These are phyloP conservation scores for Manihot esculenta DNA, from an alignment of 441 rosid species.

Conservation along the genomic window DNA sequence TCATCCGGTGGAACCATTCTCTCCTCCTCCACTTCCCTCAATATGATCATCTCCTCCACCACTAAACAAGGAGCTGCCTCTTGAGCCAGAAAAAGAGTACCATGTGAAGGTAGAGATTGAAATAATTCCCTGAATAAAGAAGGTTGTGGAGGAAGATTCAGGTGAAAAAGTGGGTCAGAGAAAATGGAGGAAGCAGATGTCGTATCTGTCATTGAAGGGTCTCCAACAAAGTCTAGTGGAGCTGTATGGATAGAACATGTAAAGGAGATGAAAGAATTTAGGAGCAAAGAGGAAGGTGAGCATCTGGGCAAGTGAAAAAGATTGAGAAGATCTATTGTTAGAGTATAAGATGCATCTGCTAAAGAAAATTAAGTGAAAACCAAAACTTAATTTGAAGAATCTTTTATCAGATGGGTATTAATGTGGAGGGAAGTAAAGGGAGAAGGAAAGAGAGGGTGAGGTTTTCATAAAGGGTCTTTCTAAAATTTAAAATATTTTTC, in stretches of 20 bases:
- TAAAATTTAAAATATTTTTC: no score
- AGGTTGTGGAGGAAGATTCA: no score
- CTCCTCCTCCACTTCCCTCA: conserved; percentile 29
- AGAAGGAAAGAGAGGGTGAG: no score
- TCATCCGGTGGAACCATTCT: no score
- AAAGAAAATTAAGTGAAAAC: conserved; percentile 8
- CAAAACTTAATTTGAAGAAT: conserved; percentile 14
- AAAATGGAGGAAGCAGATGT: no score
- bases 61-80: conserved; percentile 42
- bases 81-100: no score
- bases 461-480: no score
- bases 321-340: conserved; percentile 62
- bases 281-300: conserved; percentile 33
- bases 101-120: no score
- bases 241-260: conserved; percentile 28
- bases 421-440: no score
- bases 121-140: no score
- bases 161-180: no score
- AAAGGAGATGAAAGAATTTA: conserved; percentile 49
- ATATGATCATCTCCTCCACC: conserved; percentile 21
- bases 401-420: conserved; percentile 42
- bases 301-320: no score
- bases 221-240: conserved; percentile 21
- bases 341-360: conserved; percentile 26
- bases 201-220: conserved; percentile 25